Conservation (phyloP, 2,329 filamentous ascomycete genomes). For the Colletotrichum zoysiae region DNA sequence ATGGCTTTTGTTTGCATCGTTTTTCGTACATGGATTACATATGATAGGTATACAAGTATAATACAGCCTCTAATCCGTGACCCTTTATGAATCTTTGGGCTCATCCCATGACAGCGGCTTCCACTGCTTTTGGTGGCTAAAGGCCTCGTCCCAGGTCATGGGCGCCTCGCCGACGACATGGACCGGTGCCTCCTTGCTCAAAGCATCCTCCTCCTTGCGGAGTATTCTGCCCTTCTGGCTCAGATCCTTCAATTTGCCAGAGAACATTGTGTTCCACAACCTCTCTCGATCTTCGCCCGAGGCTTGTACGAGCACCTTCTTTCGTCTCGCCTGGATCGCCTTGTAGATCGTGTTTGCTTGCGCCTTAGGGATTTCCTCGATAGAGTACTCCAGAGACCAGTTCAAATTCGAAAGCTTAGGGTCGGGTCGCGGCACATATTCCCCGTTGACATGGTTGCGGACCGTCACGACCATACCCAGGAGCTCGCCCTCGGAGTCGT, state of each 20-base stretch:
- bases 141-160: conserved; percentile 52
- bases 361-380: conserved; percentile 69
- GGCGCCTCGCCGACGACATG: conserved; percentile 60
- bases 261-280: conserved; percentile 62
- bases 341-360: conserved; percentile 67
- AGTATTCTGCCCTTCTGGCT: conserved; percentile 69
- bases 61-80: conserved; percentile 7
- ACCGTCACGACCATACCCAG: conserved; percentile 80
- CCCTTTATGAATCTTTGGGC: conserved; percentile 7
- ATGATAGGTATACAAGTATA: conserved; percentile 16
- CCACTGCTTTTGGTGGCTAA: conserved; percentile 44
- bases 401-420: conserved; percentile 55
- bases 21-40: conserved; percentile 32
- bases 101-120: conserved; percentile 15
- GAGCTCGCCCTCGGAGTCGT: conserved; percentile 53
- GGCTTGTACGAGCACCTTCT: conserved; percentile 54
- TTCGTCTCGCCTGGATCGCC: conserved; percentile 68
- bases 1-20: neutral
- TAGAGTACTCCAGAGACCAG: conserved; percentile 85
- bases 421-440: conserved; percentile 71
- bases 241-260: conserved; percentile 53
- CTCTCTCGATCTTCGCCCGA: conserved; percentile 56
- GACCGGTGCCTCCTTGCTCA: conserved; percentile 61
- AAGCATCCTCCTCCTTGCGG: conserved; percentile 66
- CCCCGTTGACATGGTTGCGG: conserved; percentile 78